Percentiles rank a stretch among this genome's conserved stretches.
Conservation (phyloP, 441 rosid genomes). For the Mallotus repandus region DNA sequence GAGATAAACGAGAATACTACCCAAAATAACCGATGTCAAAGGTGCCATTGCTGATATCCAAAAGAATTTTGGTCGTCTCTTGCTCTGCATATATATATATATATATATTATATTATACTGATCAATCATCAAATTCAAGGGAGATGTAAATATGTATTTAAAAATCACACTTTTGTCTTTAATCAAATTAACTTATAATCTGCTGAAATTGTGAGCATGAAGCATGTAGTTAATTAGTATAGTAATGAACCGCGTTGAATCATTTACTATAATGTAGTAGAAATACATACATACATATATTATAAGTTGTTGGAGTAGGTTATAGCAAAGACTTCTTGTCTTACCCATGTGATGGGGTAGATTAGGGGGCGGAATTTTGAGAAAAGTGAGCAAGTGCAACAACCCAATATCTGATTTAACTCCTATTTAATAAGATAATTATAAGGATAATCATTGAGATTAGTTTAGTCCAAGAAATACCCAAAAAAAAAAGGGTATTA, state of each 20-base stretch:
- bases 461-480: background rate
- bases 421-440: background rate
- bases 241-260: too few relatives aligned
- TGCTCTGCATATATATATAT: slow-evolving; percentile 55
- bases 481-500: too few relatives aligned
- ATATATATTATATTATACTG: too few relatives aligned
- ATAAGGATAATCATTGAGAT: background rate
- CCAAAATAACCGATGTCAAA: slow-evolving; percentile 74
- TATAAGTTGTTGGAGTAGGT: too few relatives aligned
- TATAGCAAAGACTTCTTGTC: too few relatives aligned
- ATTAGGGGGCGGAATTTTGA: background rate
- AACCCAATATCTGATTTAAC: background rate
- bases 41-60: slow-evolving; percentile 98
- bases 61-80: slow-evolving; percentile 63
- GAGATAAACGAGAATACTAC: slow-evolving; percentile 75
- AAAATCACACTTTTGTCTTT: background rate
- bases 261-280: background rate
- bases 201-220: background rate
- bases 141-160: too few relatives aligned
- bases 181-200: background rate
- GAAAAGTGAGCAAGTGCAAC: background rate
- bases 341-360: too few relatives aligned
- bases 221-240: background rate
- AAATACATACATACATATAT: too few relatives aligned
- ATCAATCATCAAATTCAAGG: too few relatives aligned